phyloP scores from a whole-genome alignment of 2,329 filamentous ascomycete genomes.

The Pseudogymnoascus sp. region DNA sequence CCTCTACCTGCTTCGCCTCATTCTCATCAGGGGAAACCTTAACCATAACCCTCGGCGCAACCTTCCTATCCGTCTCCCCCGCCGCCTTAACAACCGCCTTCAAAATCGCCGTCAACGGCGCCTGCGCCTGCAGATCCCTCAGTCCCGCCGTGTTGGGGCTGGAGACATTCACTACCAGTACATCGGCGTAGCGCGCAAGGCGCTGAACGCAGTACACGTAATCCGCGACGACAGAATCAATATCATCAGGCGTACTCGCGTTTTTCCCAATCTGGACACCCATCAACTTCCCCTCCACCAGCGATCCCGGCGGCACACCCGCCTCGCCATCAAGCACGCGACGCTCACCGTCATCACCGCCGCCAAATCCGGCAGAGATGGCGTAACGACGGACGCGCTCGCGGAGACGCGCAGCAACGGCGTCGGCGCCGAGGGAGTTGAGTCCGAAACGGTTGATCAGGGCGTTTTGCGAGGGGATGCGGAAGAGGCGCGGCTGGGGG shows the following conservation, averaged over 20 bases:
- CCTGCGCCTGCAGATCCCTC: conserved; percentile 75
- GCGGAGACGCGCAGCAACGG: conserved; percentile 70
- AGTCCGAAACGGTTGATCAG: conserved; percentile 95
- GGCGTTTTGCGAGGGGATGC: conserved; percentile 72
- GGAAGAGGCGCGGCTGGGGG: conserved; percentile 78
- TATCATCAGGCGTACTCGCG: conserved; percentile 83
- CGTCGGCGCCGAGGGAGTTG: conserved; percentile 83
- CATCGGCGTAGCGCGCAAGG: conserved; percentile 81
- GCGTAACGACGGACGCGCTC: conserved; percentile 74
- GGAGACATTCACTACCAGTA: conserved; percentile 96
- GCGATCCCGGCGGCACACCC: conserved; percentile 72
- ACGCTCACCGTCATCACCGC: conserved; percentile 54
- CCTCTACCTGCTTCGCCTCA: conserved; percentile 71
- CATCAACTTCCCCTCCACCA: conserved; percentile 66
- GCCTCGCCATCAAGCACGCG: conserved; percentile 70
- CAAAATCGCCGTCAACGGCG: conserved; percentile 73
- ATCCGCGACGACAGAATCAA: conserved; percentile 67
- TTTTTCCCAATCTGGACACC: conserved; percentile 96
- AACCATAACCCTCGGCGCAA: conserved; percentile 82
- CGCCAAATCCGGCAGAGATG: conserved; percentile 56
- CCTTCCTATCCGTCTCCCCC: conserved; percentile 56
- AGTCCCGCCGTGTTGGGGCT: conserved; percentile 93
- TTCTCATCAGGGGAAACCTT: conserved; percentile 97
- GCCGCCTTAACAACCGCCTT: conserved; percentile 77
- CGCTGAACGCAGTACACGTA: conserved; percentile 86